Conservation (phyloP, 495 filamentous ascomycete genomes). For the Trichoderma gamsii region DNA sequence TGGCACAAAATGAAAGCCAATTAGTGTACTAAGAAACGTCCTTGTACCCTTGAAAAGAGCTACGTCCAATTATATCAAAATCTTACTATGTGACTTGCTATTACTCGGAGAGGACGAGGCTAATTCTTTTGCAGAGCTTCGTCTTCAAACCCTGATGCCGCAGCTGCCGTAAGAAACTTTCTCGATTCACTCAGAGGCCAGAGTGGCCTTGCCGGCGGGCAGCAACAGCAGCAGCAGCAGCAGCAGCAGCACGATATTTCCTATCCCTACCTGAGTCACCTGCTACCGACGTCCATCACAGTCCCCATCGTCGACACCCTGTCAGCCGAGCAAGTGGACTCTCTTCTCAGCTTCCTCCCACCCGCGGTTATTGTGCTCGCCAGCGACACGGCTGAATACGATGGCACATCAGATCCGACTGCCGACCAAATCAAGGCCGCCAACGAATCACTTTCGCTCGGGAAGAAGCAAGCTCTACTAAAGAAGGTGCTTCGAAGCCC, state of each 20-base stretch:
- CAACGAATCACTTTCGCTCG: slow-evolving; percentile 62
- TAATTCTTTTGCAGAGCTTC: slow-evolving; percentile 38
- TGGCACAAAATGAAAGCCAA: slow-evolving; percentile 20
- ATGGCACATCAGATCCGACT: slow-evolving; percentile 49
- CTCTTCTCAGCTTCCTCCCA: slow-evolving; percentile 71
- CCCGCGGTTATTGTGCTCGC: slow-evolving; percentile 59
- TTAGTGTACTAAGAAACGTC: slow-evolving; percentile 12
- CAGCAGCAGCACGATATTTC: slow-evolving; percentile 50
- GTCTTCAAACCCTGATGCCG: slow-evolving; percentile 44
- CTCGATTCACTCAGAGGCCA: slow-evolving; percentile 71
- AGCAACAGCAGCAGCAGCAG: slow-evolving; percentile 36
- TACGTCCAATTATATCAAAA: slow-evolving; percentile 23
- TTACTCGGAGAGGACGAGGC: slow-evolving; percentile 22
- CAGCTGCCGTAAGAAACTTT: slow-evolving; percentile 76
- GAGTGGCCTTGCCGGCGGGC: slow-evolving; percentile 27
- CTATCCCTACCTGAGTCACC: slow-evolving; percentile 81
- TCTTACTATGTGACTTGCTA: slow-evolving; percentile 19
- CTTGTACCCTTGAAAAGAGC: slow-evolving; percentile 8
- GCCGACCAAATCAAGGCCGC: slow-evolving; percentile 62
- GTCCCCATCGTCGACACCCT: slow-evolving; percentile 68
- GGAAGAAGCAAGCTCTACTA: slow-evolving; percentile 76
- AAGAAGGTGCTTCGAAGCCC: slow-evolving; percentile 81
- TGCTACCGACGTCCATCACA: slow-evolving; percentile 70
- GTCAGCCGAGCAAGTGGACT: slow-evolving; percentile 58
- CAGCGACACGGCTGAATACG: slow-evolving; percentile 46